Evolutionary conservation across 140 eudicot species (phyloP).

Genomic region (Erigeron philadelphicus): DNA sequence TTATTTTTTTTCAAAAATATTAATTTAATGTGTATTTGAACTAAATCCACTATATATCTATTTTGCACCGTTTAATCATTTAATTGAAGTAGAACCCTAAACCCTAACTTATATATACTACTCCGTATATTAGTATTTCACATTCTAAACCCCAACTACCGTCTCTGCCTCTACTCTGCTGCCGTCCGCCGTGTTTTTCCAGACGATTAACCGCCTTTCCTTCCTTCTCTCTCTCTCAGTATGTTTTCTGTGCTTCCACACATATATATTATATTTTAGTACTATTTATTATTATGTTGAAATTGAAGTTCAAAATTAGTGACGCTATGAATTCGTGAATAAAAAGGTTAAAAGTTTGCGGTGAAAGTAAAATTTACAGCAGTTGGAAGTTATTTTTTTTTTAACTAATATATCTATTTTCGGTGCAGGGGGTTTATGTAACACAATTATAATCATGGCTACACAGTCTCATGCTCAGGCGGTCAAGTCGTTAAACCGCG

Average conservation of each 20-base stretch:
- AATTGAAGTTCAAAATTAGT: no score
- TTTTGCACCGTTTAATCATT: not conserved
- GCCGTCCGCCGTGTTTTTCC: conserved; percentile 14
- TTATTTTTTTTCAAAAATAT: no score
- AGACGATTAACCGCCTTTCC: not conserved
- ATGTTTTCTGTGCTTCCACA: not conserved
- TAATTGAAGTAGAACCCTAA: conserved; percentile 11
- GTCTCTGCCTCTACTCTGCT: not conserved
- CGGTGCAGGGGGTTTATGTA: conserved; percentile 17
- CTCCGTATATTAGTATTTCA: not conserved
- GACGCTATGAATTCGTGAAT: no score
- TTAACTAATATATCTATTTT: no score
- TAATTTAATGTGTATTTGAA: no score
- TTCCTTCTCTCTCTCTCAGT: conserved; percentile 6
- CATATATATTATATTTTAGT: no score
- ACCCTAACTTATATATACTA: conserved; percentile 15
- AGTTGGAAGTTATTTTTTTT: no score
- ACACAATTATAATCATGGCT: conserved; percentile 42
- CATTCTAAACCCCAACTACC: not conserved
- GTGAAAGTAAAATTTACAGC: no score
- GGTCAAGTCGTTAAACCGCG: conserved; percentile 72
- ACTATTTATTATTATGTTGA: no score
- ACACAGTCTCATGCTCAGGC: conserved; percentile 55
- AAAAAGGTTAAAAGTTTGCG: no score
- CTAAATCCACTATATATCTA: not conserved